phyloP scores from a whole-genome alignment of 2,329 filamentous ascomycete genomes.

The Colletotrichum musae region DNA sequence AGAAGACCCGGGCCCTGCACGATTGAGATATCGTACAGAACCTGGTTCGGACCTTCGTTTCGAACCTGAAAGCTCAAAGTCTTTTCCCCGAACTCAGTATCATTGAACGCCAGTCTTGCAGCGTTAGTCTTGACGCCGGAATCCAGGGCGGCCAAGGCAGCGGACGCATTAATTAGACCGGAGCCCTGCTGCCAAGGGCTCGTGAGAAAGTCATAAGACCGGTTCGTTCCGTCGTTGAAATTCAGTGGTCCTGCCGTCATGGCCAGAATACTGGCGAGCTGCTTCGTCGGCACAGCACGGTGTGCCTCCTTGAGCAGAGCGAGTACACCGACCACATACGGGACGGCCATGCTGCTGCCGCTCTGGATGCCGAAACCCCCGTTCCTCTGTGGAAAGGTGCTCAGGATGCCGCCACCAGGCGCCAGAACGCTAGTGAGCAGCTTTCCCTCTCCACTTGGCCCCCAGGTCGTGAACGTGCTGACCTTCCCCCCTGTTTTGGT shows the following conservation, averaged over 20 bases:
- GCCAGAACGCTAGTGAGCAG: constrained; percentile 69
- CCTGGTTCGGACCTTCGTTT: constrained; percentile 60
- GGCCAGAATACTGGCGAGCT: constrained; percentile 63
- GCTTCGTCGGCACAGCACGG: constrained; percentile 64
- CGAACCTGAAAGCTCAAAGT: constrained; percentile 62
- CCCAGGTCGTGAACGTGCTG: constrained; percentile 70
- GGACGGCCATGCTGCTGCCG: constrained; percentile 73
- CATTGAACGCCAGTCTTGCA: constrained; percentile 73
- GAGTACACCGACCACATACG: constrained; percentile 67
- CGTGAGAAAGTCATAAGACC: constrained; percentile 51
- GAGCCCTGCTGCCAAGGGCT: constrained; percentile 73
- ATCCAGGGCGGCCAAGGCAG: constrained; percentile 61
- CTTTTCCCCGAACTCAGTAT: constrained; percentile 65
- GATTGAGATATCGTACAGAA: not conserved
- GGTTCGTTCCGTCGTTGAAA: constrained; percentile 60
- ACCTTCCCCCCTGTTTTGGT: constrained; percentile 62
- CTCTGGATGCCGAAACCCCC: constrained; percentile 66
- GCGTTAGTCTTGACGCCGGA: constrained; percentile 66
- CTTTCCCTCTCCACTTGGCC: constrained; percentile 71
- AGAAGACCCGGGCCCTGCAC: not conserved
- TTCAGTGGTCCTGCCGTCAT: constrained; percentile 63
- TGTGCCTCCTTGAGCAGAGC: constrained; percentile 67
- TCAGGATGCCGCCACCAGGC: constrained; percentile 70
- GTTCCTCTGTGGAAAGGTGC: constrained; percentile 64
- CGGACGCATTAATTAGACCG: constrained; percentile 71